Base-by-base conservation (phyloP, 148 eudicot genomes). In the Rhododendron henanense region DNA sequence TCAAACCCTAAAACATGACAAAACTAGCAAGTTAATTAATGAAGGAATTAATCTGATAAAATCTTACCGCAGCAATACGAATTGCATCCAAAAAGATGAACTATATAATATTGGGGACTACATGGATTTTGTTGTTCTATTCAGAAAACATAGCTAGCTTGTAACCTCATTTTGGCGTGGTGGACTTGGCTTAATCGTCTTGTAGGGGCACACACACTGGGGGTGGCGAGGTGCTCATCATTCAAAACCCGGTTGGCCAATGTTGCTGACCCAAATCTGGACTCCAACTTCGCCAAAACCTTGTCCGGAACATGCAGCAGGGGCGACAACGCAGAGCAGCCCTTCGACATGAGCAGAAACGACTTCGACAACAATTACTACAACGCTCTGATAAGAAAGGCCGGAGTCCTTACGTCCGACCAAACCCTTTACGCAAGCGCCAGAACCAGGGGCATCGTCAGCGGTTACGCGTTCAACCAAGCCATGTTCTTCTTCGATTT, bases 131-230 rank as follows among this genome's bases (percentile, higher is more conserved):
- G 37, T 0, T 35, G 0, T 35, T 35, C 3, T 35, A 35, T 47
- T 47, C 50, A 13, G 61, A 16, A 16, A 55, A 55, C 18, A 65
- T 65, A 63, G 28, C 11, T 23, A 8, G 11, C 73, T n/a, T 2
- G 31, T n/a, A 65, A 4, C 73, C 73, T n/a, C 3, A 9, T 65
- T n/a, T 65, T n/a, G 4, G 31, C 7, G 28, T 65, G 73, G 33
- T 65, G 31, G 73, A 9, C 71, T 63, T 63, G 31, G 71, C 13
- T 9, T 23, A 65, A 65, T 74, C 37, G 78, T 16, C n/a, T 78
- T 81, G 85, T 50, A 96, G 99, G 99, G 61, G 99, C 88, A 3
- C 99, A 96, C 59, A 96, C 99, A 19, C 90, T 96, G 31, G 99
- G 99, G 83, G 98, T 92, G 51, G 97, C 99, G 77, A 90, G 98